Percentiles rank a stretch among this genome's conserved stretches.
Evolutionary conservation across 1,284 basidiomycete species (phyloP).

Genomic region (Athelia psychrophila): DNA sequence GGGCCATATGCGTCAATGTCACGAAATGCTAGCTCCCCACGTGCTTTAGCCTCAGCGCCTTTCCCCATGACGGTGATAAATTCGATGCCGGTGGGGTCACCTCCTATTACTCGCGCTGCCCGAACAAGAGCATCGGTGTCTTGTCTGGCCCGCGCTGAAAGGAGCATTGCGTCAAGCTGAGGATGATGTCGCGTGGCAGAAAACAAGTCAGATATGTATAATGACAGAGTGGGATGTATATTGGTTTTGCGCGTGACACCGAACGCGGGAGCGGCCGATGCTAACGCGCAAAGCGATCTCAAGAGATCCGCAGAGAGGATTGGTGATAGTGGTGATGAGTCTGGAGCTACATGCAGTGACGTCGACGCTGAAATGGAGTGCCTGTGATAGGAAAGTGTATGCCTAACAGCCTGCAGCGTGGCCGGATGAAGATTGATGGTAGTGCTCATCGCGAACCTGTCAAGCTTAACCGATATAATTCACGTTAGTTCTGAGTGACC

Average conservation of each 20-base stretch:
- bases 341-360: constrained; percentile 11
- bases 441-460: constrained; percentile 74
- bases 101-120: constrained; percentile 61
- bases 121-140: constrained; percentile 62
- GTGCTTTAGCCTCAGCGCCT: constrained; percentile 5
- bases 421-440: constrained; percentile 45
- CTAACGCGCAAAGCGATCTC: constrained; percentile 30
- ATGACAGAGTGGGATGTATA: constrained; percentile 47
- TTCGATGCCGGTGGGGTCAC: constrained; percentile 51
- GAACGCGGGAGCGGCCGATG: constrained; percentile 37
- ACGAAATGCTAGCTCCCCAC: too few species aligned
- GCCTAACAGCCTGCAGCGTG: constrained; percentile 33
- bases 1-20: neutral
- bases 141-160: constrained; percentile 54
- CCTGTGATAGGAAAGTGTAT: constrained; percentile 31
- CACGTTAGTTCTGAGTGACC: constrained; percentile 5
- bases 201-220: constrained; percentile 71
- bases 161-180: constrained; percentile 62
- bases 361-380: constrained; percentile 20
- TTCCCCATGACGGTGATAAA: constrained; percentile 32
- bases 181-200: constrained; percentile 70
- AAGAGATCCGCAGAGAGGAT: constrained; percentile 11
- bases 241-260: constrained; percentile 32
- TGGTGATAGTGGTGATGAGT: constrained; percentile 15
- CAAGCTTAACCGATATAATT: constrained; percentile 45